Evolutionary conservation across 1,284 basidiomycete species (phyloP), one percentile per base, ranked within the genome.

Genomic region (Calocybe gambosa): DNA sequence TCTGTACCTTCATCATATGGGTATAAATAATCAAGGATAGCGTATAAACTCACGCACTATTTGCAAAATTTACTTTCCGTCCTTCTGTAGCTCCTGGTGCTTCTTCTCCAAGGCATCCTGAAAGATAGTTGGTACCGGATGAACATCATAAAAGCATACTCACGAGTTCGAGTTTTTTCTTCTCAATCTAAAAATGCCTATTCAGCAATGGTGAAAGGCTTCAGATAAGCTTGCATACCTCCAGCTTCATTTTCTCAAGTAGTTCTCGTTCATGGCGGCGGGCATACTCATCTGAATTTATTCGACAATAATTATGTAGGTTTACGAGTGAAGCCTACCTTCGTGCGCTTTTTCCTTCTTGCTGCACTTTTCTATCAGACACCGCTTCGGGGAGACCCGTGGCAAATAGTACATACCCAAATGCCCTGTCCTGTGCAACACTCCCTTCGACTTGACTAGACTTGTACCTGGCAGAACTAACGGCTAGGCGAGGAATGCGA

Each of bases 261-360:
- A 74, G 66, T 57, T 70, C 70, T 13, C 62, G 58, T 43, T 84
- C 81, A 47, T 76, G 75, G 52, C 66, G 60, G 44, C 75, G 78
- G 37, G 68, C 68, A 50, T 80, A 84, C 58, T 80, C 70, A 49
- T 79, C 81, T 84, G 29, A n/a, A 55, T 28, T 35, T 23, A 47
- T 26, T 9, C 37, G 40, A 46, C 51, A 26, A 39, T 23, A 23
- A 21, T 20, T 41, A 6, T 4, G 28, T 53, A 13, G 54, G 28
- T 7, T 25, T 31, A 4, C 26, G 23, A 33, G 15, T 21, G n/a
- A 2, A 42, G 52, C 59, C 45, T 53, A 81, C 84, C 77, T 69
- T 87, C 85, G 49, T 85, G 76, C 13, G 83, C 85, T 62, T 74
- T 80, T 62, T 87, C 85, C 64, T 78, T 86, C 65, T 80, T 79